Evolutionary conservation across 1,139 yeast genomes (phyloP).

Genomic region (Kurtzmaniella quercitrusa): DNA sequence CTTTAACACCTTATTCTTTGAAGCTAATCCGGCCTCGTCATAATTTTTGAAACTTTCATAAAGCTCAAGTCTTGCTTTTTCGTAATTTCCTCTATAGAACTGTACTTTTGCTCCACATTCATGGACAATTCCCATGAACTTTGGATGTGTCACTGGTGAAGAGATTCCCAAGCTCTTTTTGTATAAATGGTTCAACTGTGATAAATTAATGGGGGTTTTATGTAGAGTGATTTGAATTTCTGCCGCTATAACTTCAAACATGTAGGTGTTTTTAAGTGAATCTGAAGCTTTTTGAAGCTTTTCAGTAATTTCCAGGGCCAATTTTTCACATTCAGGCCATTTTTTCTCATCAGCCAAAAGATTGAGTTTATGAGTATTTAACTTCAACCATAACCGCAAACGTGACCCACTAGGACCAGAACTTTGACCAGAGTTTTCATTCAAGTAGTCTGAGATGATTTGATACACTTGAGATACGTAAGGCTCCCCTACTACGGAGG

Average conservation of each 20-base stretch:
- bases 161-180: conserved; percentile 44
- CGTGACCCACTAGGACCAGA: conserved; percentile 20
- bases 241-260: conserved; percentile 62
- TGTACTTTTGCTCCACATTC: conserved; percentile 75
- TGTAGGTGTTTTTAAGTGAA: conserved; percentile 39
- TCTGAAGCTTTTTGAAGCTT: conserved; percentile 40
- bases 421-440: conserved; percentile 7
- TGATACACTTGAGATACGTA: conserved; percentile 29
- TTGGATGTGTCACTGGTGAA: conserved; percentile 73
- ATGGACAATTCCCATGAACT: conserved; percentile 63
- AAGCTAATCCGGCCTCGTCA: conserved; percentile 72
- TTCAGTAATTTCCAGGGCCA: conserved; percentile 39
- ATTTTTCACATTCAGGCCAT: conserved; percentile 30
- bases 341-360: conserved; percentile 38
- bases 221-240: conserved; percentile 53
- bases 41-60: conserved; percentile 72
- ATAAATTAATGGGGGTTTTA: conserved; percentile 22
- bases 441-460: conserved; percentile 22
- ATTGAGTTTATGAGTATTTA: conserved; percentile 50
- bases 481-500: conserved; percentile 28
- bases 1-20: conserved; percentile 53
- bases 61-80: conserved; percentile 58
- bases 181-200: conserved; percentile 45
- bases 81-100: conserved; percentile 58
- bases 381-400: conserved; percentile 55